phyloP scores from a whole-genome alignment of 805 yeast genomes.

The Nakazawaea populi region DNA sequence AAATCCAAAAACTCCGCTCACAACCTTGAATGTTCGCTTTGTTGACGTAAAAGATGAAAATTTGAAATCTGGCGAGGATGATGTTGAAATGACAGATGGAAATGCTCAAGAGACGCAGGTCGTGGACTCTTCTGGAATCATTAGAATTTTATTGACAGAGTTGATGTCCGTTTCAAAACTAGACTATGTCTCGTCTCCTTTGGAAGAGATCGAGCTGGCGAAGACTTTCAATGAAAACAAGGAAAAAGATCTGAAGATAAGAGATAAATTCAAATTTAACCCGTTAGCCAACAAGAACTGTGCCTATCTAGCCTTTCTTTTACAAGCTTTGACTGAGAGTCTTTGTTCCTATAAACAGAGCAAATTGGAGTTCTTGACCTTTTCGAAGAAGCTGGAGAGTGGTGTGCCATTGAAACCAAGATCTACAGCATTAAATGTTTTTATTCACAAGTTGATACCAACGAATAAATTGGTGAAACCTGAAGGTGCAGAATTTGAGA shows the following conservation, averaged over 20 bases:
- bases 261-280: conserved; percentile 8
- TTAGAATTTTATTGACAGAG: conserved; percentile 59
- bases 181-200: conserved; percentile 18
- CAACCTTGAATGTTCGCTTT: not conserved
- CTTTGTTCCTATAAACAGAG: conserved; percentile 74
- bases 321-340: conserved; percentile 65
- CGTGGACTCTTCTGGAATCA: conserved; percentile 43
- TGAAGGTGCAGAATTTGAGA: conserved; percentile 33
- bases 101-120: conserved; percentile 12
- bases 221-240: conserved; percentile 18
- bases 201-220: conserved; percentile 17
- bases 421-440: conserved; percentile 68
- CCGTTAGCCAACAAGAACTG: conserved; percentile 41
- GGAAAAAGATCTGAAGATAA: conserved; percentile 20
- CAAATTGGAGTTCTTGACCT: conserved; percentile 77
- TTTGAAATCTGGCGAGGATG: conserved; percentile 13
- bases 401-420: conserved; percentile 54
- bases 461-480: conserved; percentile 36
- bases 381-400: conserved; percentile 47
- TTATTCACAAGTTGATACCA: conserved; percentile 69
- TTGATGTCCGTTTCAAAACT: conserved; percentile 39
- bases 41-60: conserved; percentile 14
- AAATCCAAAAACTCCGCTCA: conserved; percentile 6
- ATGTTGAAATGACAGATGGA: conserved; percentile 26
- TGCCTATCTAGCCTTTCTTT: conserved; percentile 60